Conservation (phyloP, 2,329 filamentous ascomycete species). For the Fusarium fracticaudum region DNA sequence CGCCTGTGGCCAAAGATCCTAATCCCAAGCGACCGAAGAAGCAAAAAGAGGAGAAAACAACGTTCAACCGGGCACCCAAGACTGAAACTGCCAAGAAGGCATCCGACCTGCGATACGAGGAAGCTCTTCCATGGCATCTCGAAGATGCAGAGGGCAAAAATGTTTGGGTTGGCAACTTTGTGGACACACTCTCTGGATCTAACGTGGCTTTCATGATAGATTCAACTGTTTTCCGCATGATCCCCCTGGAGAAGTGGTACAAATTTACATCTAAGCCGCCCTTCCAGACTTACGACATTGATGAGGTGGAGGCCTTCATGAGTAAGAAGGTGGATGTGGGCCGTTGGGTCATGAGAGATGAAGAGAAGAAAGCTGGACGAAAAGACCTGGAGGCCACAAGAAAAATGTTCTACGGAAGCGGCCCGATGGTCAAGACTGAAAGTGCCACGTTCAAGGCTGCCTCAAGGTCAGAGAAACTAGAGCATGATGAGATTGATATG, state of each 20-base stretch:
- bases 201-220: constrained; percentile 82
- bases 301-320: constrained; percentile 87
- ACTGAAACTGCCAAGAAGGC: constrained; percentile 83
- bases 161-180: constrained; percentile 91
- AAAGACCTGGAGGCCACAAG: constrained; percentile 70
- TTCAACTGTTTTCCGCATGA: constrained; percentile 78
- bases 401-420: constrained; percentile 59
- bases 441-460: constrained; percentile 70
- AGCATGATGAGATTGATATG: constrained; percentile 76
- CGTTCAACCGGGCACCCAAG: constrained; percentile 83
- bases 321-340: constrained; percentile 79
- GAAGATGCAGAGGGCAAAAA: constrained; percentile 97
- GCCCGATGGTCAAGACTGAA: constrained; percentile 73
- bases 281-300: constrained; percentile 80
- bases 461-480: constrained; percentile 71
- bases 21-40: constrained; percentile 64
- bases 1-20: constrained; percentile 75
- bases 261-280: constrained; percentile 83
- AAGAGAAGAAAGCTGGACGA: constrained; percentile 65
- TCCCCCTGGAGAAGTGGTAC: constrained; percentile 97
- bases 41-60: constrained; percentile 85
- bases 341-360: constrained; percentile 80
- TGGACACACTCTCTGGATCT: constrained; percentile 86
- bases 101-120: constrained; percentile 83
- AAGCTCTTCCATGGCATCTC: constrained; percentile 94